Percentiles rank a stretch among this genome's conserved stretches.
phyloP scores from a whole-genome alignment of 257 asterid genomes.

The Avicennia marina region DNA sequence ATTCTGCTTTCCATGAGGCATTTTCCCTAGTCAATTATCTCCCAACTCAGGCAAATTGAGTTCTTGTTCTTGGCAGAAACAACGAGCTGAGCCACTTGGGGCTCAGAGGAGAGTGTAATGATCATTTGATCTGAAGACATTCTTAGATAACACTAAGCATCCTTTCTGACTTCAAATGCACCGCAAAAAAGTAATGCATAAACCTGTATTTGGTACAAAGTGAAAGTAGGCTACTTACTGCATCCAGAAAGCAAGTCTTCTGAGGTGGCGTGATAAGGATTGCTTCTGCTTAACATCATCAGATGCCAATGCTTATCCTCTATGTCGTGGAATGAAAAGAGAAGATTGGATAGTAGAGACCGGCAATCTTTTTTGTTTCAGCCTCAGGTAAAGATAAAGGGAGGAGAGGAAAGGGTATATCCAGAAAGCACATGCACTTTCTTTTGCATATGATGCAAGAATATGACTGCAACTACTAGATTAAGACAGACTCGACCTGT shows the following conservation, averaged over 20 bases:
- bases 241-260: no score
- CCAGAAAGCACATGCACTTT: slow-evolving; percentile 3
- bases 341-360: background rate
- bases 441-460: background rate
- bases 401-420: background rate
- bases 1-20: no score
- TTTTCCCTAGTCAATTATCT: no score
- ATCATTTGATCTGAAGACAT: background rate
- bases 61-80: no score
- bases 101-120: background rate
- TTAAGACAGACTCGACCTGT: background rate
- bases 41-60: no score
- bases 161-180: no score
- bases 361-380: background rate
- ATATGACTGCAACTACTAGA: background rate
- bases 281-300: no score
- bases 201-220: no score
- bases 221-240: no score
- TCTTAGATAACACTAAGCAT: no score
- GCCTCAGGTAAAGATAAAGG: no score
- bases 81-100: background rate
- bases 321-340: background rate
- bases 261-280: no score
- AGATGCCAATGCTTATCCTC: background rate
- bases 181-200: background rate